Conservation (phyloP, 805 yeast species). For the Hanseniaspora guilliermondii region DNA sequence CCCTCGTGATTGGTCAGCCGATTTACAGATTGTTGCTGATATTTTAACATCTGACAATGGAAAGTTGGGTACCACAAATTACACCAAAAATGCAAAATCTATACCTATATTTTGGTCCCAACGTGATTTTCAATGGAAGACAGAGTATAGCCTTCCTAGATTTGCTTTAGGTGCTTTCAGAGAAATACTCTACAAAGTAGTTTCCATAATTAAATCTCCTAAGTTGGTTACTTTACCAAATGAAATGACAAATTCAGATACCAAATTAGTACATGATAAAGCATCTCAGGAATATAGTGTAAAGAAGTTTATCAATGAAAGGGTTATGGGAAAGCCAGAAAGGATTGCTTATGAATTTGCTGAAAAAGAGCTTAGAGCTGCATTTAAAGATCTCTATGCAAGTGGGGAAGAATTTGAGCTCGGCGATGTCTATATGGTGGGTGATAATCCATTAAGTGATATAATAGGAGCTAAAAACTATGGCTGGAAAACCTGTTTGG, state of each 20-base stretch:
- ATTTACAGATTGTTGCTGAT: constrained; percentile 65
- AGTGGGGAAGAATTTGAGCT: constrained; percentile 23
- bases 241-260: neutral
- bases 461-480: constrained; percentile 75
- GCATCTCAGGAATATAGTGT: constrained; percentile 9
- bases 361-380: constrained; percentile 40
- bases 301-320: constrained; percentile 39
- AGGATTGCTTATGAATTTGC: constrained; percentile 73
- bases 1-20: constrained; percentile 80
- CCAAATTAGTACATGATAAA: neutral
- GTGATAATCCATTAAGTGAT: constrained; percentile 91
- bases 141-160: constrained; percentile 61
- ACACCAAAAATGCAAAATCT: constrained; percentile 36
- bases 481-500: constrained; percentile 82
- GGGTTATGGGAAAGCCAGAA: constrained; percentile 72
- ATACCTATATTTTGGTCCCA: constrained; percentile 71
- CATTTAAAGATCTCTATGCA: neutral
- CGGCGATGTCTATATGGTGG: constrained; percentile 74
- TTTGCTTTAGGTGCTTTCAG: constrained; percentile 89
- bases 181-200: constrained; percentile 47
- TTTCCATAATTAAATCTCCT: constrained; percentile 23
- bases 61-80: constrained; percentile 41
- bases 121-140: constrained; percentile 80
- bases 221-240: constrained; percentile 3
- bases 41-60: constrained; percentile 54